Evolutionary conservation across 768 basidiomycete species (phyloP), one percentile per base, ranked within the genome.

Genomic region (Trametes villosa): DNA sequence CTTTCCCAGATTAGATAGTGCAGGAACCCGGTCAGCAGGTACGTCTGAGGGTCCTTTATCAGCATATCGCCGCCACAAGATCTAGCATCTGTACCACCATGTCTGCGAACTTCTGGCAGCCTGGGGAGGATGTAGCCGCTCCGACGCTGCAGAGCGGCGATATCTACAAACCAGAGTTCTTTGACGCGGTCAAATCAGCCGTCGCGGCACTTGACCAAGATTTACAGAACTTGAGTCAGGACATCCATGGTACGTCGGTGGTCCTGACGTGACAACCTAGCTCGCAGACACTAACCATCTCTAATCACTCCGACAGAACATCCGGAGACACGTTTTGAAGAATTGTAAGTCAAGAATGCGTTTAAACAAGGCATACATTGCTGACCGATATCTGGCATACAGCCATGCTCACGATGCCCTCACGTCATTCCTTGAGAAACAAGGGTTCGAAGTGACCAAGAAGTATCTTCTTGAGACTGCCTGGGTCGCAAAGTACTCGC

Each of bases 341-440:
- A 92, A 77, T 77, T 75, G 88, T 91, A n/a, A 24, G 70, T 45
- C 53, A 9, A 18, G 20, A 6, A 7, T 6, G 11, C 9, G 22
- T 12, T 29, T 34, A 11, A 13, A 38, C 44, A 18, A 42, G 6
- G 38, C 46, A 42, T 5, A 6, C n/a, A 9, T n/a, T 30, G 31
- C 27, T 8, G n/a, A 45, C 12, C 29, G 26, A n/a, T 18, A 50
- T 5, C 11, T 6, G 9, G 8, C 29, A 15, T 27, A 8, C 52
- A 92, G 89, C 50, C 78, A 86, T 72, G 86, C 91, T 0, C 91
- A 93, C 64, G 87, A 92, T 66, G 79, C 77, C 2, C 80, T 90
- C 24, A 88, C 90, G 0, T 70, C 74, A 0, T 92, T 91, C 70
- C 84, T 93, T 81, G 77, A 74, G 44, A 78, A 75, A 44, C 84